Evolutionary conservation across 805 yeast genomes (phyloP).

Genomic region (Lipomyces yamadae): DNA sequence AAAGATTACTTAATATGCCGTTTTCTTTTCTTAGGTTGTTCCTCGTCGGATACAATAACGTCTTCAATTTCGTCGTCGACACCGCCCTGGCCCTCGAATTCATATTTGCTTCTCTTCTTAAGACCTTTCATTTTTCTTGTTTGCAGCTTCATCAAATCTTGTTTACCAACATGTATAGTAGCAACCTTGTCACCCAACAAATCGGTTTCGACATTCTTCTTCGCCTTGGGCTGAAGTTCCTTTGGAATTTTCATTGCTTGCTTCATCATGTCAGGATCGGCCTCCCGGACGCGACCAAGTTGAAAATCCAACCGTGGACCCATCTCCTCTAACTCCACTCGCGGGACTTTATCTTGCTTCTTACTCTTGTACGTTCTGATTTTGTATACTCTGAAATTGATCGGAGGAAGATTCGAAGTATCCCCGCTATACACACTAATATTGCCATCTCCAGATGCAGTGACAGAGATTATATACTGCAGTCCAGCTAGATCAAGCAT

Average conservation of each 20-base stretch:
- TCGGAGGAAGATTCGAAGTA: constrained; percentile 60
- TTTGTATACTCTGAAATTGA: constrained; percentile 89
- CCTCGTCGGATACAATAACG: constrained; percentile 30
- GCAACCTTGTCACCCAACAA: constrained; percentile 96
- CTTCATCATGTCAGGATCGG: constrained; percentile 86
- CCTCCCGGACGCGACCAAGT: constrained; percentile 81
- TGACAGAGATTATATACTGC: constrained; percentile 84
- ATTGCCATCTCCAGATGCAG: constrained; percentile 62
- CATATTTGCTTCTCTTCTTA: constrained; percentile 67
- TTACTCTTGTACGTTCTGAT: constrained; percentile 73
- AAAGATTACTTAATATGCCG: neutral
- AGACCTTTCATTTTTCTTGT: constrained; percentile 99
- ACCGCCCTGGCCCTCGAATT: constrained; percentile 47
- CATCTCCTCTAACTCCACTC: constrained; percentile 91
- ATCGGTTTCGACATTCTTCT: constrained; percentile 89
- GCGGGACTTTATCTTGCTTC: constrained; percentile 81
- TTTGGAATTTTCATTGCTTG: constrained; percentile 83
- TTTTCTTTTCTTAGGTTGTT: constrained; percentile 23
- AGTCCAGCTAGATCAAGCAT: constrained; percentile 90
- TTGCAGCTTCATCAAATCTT: constrained; percentile 86
- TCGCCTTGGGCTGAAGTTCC: constrained; percentile 77
- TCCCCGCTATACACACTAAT: constrained; percentile 30
- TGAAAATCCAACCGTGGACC: constrained; percentile 96
- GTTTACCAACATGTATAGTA: constrained; percentile 93
- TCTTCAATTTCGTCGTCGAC: constrained; percentile 43